Evolutionary conservation across 2,329 filamentous ascomycete genomes (phyloP).

Genomic region (Fusarium subtropicale): DNA sequence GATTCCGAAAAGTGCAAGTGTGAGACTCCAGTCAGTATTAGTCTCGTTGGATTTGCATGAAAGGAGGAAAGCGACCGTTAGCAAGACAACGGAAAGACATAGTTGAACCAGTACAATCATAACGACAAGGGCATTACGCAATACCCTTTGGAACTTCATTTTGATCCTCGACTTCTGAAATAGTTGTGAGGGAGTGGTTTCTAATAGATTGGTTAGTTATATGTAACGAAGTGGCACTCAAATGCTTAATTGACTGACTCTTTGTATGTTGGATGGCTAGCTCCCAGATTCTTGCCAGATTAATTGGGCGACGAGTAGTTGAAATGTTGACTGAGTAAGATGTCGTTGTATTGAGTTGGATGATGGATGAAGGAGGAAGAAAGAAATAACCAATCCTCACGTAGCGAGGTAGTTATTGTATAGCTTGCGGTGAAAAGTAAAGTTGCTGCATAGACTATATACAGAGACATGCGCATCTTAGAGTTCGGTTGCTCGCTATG

Average conservation of each 20-base stretch:
- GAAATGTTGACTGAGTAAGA: background rate
- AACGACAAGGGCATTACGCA: too few relatives aligned
- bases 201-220: too few relatives aligned
- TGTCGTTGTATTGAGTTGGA: background rate
- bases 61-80: too few relatives aligned
- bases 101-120: too few relatives aligned
- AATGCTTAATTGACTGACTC: too few relatives aligned
- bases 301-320: background rate
- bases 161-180: background rate
- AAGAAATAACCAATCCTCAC: background rate
- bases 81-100: too few relatives aligned
- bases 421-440: background rate
- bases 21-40: too few relatives aligned
- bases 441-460: background rate
- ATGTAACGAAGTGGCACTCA: too few relatives aligned
- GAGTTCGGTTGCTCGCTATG: too few relatives aligned
- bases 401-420: background rate
- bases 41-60: too few relatives aligned
- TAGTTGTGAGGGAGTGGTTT: too few relatives aligned
- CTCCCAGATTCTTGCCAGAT: background rate
- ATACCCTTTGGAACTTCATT: background rate
- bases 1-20: too few relatives aligned
- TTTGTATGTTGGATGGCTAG: background rate
- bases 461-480: background rate
- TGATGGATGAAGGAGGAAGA: background rate